Evolutionary conservation across 1,139 yeast genomes (phyloP), one percentile per base, ranked within the genome.

Genomic region (Scheffersomyces cryptocercus): DNA sequence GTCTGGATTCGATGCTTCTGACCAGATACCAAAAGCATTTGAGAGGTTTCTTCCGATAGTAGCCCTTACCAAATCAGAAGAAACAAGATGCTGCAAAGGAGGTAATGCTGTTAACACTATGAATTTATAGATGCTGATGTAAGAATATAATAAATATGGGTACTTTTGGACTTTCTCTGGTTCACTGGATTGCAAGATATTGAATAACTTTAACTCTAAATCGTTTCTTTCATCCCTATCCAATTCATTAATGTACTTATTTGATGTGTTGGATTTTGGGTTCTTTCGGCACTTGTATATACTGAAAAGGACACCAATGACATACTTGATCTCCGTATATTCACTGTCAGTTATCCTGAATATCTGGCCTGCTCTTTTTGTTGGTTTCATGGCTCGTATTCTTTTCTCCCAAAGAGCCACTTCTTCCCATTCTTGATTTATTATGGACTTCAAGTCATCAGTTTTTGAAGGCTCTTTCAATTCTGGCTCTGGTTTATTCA

Each of bases 11-110:
- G 61, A 55, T 3, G 62, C 52, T 3, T 61, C 54, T 37, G 85
- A 82, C 88, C 91, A 84, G 14, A 84, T 81, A 0, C 90, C 90
- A 63, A 85, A 85, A 0, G 90, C 85, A 56, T 85, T 85, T n/a
- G 87, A 85, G 31, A 84, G 75, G 49, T 83, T 86, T 33, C 76
- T 68, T 2, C 90, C 90, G 38, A 82, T 67, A 4, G 81, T 72
- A 7, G 67, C 62, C 39, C 88, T 67, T 16, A 84, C 63, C 3
- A 52, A 51, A 3, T 59, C 58, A 1, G 77, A 62, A 2, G 75
- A 68, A 12, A 83, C 62, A n/a, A 61, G 55, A 1, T 61, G 58
- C 38, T 67, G 72, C 29, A 80, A 58, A 15, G 55, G 54, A 0
- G 52, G 51, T 0, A 81, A 77, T n/a, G 77, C 60, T 7, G 75